Base-by-base conservation (phyloP, 2,329 filamentous ascomycete genomes). In the Fusarium drepaniforme region DNA sequence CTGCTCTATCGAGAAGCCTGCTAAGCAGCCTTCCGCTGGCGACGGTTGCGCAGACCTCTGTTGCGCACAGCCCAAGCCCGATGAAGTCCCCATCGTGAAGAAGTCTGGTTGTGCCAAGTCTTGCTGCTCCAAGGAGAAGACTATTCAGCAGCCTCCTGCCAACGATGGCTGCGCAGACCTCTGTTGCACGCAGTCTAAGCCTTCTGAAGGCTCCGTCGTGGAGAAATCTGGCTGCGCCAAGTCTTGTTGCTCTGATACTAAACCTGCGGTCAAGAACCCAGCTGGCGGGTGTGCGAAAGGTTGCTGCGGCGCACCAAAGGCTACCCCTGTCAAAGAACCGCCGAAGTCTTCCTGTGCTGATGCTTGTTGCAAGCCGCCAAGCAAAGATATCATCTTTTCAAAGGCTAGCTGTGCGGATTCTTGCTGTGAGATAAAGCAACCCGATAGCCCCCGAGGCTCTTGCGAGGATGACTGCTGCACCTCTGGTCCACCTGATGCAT, bases 391-490 rank as follows among this genome's bases (percentile, higher is more conserved):
- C 30, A 21, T 16, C 40, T 5, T 25, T 6, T 42, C 23, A 2
- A 56, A 53, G 16, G 15, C n/a, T 18, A 56, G 18, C 8, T 72
- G 65, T 53, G 58, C 42, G 4, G 66, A 60, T 16, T 56, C 38
- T 46, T 73, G 73, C 23, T 71, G 67, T n/a, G 51, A 63, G 28
- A 49, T 53, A 15, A 33, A 61, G 13, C 64, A 65, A 5, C 18
- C 30, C 11, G 9, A 30, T 18, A 60, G 62, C 59, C 21, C 38
- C 23, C 46, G 37, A 28, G 23, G 28, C 44, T 42, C 58, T 37
- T 74, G 67, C 23, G 46, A 58, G 6, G 73, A 75, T 64, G 64
- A 38, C 16, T 80, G 74, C 44, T 81, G 75, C 68, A 56, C 65
- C 37, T 62, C 75, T 42, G 13, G 18, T n/a, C 12, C 28, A 11